phyloP scores from a whole-genome alignment of 2,329 filamentous ascomycete species.

The Scedosporium dehoogii region DNA sequence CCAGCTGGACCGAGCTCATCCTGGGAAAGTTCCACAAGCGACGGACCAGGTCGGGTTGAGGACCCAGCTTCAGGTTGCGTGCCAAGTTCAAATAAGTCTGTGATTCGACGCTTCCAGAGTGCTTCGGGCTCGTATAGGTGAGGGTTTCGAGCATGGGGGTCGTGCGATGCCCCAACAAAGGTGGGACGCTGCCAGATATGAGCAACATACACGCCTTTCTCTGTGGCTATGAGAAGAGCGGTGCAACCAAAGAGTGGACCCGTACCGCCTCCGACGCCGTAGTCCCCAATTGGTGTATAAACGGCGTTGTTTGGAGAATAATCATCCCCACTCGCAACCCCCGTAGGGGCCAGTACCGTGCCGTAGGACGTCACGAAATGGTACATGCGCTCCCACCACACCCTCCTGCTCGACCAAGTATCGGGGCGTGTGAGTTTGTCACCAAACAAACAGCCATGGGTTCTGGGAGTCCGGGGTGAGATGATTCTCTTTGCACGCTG shows the following conservation, averaged over 20 bases:
- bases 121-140: not conserved
- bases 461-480: not conserved
- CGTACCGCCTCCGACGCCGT: not conserved
- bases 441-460: not conserved
- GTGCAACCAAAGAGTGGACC: slow-evolving; percentile 1
- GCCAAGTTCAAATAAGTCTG: not conserved
- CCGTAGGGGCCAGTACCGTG: not conserved
- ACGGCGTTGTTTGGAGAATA: not conserved
- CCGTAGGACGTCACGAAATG: slow-evolving; percentile 17
- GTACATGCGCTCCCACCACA: slow-evolving; percentile 26
- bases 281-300: not conserved
- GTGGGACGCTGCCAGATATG: slow-evolving; percentile 5
- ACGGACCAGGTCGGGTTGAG: not conserved
- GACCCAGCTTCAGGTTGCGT: not conserved
- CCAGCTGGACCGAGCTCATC: not conserved
- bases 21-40: not conserved
- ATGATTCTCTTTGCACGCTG: not conserved
- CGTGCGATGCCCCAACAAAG: not conserved
- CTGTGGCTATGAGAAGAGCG: not conserved
- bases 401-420: not conserved
- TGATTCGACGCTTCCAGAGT: not conserved
- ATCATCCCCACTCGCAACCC: not conserved
- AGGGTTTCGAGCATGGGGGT: not conserved
- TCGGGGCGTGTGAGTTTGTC: not conserved
- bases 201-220: not conserved